Conservation (phyloP, 1,284 basidiomycete species). For the Earliella scabrosa region DNA sequence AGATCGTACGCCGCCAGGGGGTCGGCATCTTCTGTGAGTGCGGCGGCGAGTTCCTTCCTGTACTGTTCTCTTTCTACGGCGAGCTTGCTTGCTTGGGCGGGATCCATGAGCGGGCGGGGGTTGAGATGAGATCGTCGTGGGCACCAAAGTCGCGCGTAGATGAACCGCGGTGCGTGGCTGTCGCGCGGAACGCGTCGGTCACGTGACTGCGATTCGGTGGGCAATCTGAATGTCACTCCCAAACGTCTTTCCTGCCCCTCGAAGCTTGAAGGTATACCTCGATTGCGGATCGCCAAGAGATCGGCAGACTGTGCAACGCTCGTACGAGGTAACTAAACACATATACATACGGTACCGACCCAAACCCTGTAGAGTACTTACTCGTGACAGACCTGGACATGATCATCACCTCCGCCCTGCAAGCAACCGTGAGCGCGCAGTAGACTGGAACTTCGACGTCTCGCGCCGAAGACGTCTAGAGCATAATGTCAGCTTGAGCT, state of each 20-base stretch:
- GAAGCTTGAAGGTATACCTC: no score
- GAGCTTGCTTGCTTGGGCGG: conserved; percentile 26
- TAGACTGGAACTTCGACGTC: conserved; percentile 75
- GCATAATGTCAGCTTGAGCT: conserved; percentile 8
- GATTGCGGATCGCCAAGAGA: no score
- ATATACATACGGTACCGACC: no score
- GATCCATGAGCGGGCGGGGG: conserved; percentile 14
- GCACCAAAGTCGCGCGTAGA: conserved; percentile 4
- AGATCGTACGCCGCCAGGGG: conserved; percentile 67
- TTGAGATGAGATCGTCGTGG: neutral
- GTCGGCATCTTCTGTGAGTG: conserved; percentile 66
- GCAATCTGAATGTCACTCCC: no score
- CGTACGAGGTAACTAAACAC: no score
- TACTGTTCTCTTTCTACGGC: conserved; percentile 40
- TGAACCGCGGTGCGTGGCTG: conserved; percentile 17
- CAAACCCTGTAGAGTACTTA: neutral
- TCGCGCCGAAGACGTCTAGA: conserved; percentile 70
- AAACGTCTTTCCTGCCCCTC: no score
- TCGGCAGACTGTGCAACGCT: no score
- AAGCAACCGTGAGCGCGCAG: conserved; percentile 43
- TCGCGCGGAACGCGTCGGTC: conserved; percentile 25
- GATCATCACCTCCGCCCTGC: conserved; percentile 12
- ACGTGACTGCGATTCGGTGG: conserved; percentile 15
- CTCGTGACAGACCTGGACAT: neutral
- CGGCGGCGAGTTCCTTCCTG: conserved; percentile 38